phyloP scores from a whole-genome alignment of 352 stramenopile species.

The Phytophthora cajani region DNA sequence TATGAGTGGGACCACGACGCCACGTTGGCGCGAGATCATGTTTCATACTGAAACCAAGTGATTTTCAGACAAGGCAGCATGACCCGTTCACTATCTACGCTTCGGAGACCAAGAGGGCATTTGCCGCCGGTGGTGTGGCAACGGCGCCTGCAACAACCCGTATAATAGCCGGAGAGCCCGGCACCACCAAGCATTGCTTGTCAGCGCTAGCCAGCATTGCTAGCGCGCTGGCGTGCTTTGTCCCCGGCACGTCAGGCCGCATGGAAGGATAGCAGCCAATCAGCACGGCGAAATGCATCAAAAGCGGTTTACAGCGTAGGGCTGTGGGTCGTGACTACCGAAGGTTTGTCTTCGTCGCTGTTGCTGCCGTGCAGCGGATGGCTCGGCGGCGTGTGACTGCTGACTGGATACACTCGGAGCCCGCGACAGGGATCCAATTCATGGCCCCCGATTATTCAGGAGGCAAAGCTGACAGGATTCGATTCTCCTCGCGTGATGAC shows the following conservation, averaged over 20 bases:
- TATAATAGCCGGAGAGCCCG: not conserved
- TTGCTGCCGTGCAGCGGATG: not conserved
- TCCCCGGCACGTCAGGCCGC: slow-evolving; percentile 15
- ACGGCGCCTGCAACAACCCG: not conserved
- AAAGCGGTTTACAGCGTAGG: slow-evolving; percentile 7
- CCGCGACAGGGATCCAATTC: slow-evolving; percentile 18
- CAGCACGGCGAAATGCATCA: slow-evolving; percentile 3
- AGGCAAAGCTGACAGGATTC: slow-evolving; percentile 8
- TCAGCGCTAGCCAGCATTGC: slow-evolving; percentile 12
- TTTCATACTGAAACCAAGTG: slow-evolving; percentile 24
- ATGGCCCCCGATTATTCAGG: not conserved
- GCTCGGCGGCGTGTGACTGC: slow-evolving; percentile 1
- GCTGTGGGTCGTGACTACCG: slow-evolving; percentile 1
- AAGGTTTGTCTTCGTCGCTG: slow-evolving; percentile 12
- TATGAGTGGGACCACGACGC: slow-evolving; percentile 14
- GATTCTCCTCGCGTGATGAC: not conserved
- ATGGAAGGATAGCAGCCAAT: slow-evolving; percentile 25
- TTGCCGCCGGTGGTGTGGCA: no score
- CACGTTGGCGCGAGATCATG: slow-evolving; percentile 31
- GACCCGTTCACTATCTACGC: slow-evolving; percentile 16
- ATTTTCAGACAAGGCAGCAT: slow-evolving; percentile 19
- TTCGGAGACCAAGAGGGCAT: not conserved
- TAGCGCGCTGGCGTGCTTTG: slow-evolving; percentile 17
- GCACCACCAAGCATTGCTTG: slow-evolving; percentile 14
- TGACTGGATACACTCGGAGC: slow-evolving; percentile 7